Conservation (phyloP, 192 early-diverging fungal genomes). For the Rhizophagus prolifer region DNA sequence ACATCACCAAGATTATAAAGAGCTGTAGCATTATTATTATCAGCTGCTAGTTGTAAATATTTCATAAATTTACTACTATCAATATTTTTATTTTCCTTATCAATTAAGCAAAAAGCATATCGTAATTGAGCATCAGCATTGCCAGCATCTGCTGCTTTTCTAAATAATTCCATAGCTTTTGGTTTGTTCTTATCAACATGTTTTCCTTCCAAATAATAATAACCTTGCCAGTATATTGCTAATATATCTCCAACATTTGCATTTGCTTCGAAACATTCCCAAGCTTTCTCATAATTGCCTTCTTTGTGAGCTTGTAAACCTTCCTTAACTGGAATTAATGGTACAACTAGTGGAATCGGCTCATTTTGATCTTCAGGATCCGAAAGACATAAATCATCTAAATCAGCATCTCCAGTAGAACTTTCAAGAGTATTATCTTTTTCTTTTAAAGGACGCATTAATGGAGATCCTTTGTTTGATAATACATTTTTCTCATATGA, state of each 20-base stretch:
- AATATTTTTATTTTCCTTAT: background rate
- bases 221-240: slow-evolving; percentile 23
- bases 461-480: background rate
- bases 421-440: no score
- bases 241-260: background rate
- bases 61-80: background rate
- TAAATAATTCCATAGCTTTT: background rate
- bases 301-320: background rate
- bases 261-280: slow-evolving; percentile 13
- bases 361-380: background rate
- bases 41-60: background rate
- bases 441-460: background rate
- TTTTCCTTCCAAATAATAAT: slow-evolving; percentile 17
- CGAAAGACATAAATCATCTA: background rate
- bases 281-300: background rate
- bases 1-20: background rate
- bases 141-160: slow-evolving; percentile 8
- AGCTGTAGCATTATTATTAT: background rate
- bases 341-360: background rate
- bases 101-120: slow-evolving; percentile 6
- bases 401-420: background rate
- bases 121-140: slow-evolving; percentile 25
- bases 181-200: background rate
- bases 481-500: background rate
- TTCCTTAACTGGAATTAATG: background rate